Evolutionary conservation across 495 filamentous ascomycete genomes (phyloP).

Genomic region (Xylaria intraflava): DNA sequence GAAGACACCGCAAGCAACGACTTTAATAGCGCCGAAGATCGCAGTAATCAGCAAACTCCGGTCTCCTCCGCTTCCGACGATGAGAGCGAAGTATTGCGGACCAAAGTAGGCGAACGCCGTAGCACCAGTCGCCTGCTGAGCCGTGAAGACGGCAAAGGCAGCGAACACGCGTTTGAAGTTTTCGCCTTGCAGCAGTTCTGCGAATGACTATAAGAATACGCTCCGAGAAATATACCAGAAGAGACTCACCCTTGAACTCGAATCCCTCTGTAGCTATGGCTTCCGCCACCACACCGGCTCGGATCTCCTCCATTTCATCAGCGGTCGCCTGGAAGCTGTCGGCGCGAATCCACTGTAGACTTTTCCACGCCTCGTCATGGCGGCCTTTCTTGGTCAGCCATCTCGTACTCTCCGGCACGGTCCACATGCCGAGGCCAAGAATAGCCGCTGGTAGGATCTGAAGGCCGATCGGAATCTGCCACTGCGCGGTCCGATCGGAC

Average conservation of each 20-base stretch:
- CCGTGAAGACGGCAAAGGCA: constrained; percentile 45
- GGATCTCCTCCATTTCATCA: constrained; percentile 39
- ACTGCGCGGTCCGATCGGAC: constrained; percentile 34
- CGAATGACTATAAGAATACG: not conserved
- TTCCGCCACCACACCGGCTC: constrained; percentile 33
- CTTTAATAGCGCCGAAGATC: constrained; percentile 48
- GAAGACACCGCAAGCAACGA: constrained; percentile 36
- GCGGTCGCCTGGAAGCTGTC: constrained; percentile 27
- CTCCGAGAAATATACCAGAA: not conserved
- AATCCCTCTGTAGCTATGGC: constrained; percentile 22
- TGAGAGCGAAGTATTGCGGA: constrained; percentile 43
- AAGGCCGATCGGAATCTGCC: constrained; percentile 48
- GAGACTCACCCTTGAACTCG: constrained; percentile 13
- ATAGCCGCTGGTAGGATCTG: constrained; percentile 42
- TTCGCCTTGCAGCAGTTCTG: constrained; percentile 29
- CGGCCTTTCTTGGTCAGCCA: constrained; percentile 45
- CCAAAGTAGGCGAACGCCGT: constrained; percentile 33
- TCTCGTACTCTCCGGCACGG: constrained; percentile 41
- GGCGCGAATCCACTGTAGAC: constrained; percentile 44
- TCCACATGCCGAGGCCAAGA: constrained; percentile 40
- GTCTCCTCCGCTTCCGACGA: constrained; percentile 35
- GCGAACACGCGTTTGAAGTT: constrained; percentile 35
- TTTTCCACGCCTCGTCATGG: constrained; percentile 42
- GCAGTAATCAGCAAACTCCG: constrained; percentile 41
- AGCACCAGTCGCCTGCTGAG: constrained; percentile 38